Evolutionary conservation across 371 early-diverging fungal genomes (phyloP), one percentile per base, ranked within the genome.

Genomic region (Saksenaea oblongispora): DNA sequence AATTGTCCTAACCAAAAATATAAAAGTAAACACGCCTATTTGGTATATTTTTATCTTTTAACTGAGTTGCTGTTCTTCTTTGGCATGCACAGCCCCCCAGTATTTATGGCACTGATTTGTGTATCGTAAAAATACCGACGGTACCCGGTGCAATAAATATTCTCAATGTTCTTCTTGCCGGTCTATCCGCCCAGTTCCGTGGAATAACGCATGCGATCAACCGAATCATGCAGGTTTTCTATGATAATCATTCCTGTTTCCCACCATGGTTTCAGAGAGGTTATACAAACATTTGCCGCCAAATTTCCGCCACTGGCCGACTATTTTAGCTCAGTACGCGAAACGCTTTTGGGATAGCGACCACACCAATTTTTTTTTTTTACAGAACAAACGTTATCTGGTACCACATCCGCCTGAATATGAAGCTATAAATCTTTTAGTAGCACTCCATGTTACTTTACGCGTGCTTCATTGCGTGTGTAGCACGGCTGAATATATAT

Each of bases 271-370:
- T 47, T 47, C 51, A 47, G 51, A 5, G 22, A 10, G 51, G 51
- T 47, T 47, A 47, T 47, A 47, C 51, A 47, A 47, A 47, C 22
- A 47, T 47, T 47, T 11, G 22, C 51, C 51, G 51, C 51, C 18
- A 47, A 47, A 47, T 10, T 47, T 47, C 51, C 22, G 22, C 11
- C 7, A 18, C 22, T 22, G 22, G 0, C 51, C 22, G n/a, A 22
- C 51, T 22, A 4, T 22, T 4, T 47, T 22, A 7, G 26, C 22
- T 22, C 10, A 10, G 4, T n/a, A 10, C 22, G 51, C 22, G 51
- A 8, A 47, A 47, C 9, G 51, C 22, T 22, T 7, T 5, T 18
- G 51, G 22, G 22, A 22, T 10, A 22, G 17, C 22, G 51, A 22
- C 22, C 26, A 47, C 24, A 39, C 39, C 39, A 5, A 2, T 31